phyloP scores from a whole-genome alignment of 208 protist species.

The Wallacemonas sp. region DNA sequence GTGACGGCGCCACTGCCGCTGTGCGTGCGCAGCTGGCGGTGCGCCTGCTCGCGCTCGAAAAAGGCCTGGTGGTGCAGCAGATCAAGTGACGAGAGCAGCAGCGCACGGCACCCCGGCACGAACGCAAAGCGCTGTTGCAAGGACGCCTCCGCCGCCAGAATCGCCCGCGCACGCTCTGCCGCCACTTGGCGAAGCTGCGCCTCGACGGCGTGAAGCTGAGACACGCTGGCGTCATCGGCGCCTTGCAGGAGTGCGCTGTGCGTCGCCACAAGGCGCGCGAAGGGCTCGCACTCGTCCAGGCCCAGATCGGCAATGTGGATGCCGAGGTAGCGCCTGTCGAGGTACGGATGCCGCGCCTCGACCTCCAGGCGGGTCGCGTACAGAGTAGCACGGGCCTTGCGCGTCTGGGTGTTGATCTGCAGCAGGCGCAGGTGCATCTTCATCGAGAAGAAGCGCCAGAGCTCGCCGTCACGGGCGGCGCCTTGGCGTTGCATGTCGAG shows the following conservation, averaged over 20 bases:
- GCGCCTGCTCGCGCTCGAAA: constrained; percentile 20
- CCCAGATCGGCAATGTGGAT: constrained; percentile 44
- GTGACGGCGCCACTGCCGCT: background rate
- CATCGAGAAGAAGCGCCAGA: constrained; percentile 17
- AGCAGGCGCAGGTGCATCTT: constrained; percentile 26
- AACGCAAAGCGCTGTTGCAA: constrained; percentile 32
- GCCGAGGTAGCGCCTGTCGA: constrained; percentile 41
- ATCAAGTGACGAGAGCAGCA: constrained; percentile 18
- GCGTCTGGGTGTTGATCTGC: constrained; percentile 37
- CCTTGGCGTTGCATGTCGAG: constrained; percentile 21
- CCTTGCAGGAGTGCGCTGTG: background rate
- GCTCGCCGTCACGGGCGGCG: constrained; percentile 1
- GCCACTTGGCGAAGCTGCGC: constrained; percentile 17
- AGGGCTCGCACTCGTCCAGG: constrained; percentile 35
- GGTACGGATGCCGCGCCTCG: constrained; percentile 55
- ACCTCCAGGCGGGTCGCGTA: constrained; percentile 33
- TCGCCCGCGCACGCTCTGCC: constrained; percentile 18
- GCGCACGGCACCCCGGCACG: constrained; percentile 19
- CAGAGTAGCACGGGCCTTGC: constrained; percentile 35
- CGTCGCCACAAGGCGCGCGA: constrained; percentile 20
- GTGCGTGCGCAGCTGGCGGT: constrained; percentile 10
- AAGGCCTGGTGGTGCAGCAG: constrained; percentile 29
- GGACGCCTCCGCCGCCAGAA: constrained; percentile 18
- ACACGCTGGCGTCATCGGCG: background rate
- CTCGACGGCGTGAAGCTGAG: constrained; percentile 9